Evolutionary conservation across 768 basidiomycete genomes (phyloP), one percentile per base, ranked within the genome.

Genomic region (Calocybe indica): DNA sequence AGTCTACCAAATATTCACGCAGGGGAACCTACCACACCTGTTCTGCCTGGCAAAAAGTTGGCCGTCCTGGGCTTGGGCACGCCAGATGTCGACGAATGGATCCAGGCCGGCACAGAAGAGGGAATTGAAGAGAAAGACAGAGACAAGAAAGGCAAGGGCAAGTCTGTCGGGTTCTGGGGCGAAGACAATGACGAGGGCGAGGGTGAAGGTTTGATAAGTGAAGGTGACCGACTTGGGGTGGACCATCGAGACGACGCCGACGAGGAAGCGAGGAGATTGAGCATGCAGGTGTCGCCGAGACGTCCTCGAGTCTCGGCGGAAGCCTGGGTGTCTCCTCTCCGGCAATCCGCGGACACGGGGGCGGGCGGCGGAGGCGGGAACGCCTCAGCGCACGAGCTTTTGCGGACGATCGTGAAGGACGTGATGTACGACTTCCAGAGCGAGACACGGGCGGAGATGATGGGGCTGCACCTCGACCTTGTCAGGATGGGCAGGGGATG

Each of bases 371-470:
- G 58, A n/a, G 58, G 55, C 28, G 55, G 51, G 22, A 22, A 22
- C 22, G 22, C 22, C 30, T 57, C 66, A 5, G 74, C 79, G 11
- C 80, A 85, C 42, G 81, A 83, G 36, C 69, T 88, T 28, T 61
- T 89, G 50, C 76, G 79, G 46, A 72, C 72, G 15, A 78, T 87
- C 46, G 76, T 89, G 44, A 73, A 75, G 39, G 86, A 88, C 46
- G 82, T 80, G 49, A 79, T 89, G 79, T 78, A 73, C 52, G 87
- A 89, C 52, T 84, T 79, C 57, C 83, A 82, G 59, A 70, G 73
- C 52, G 85, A 88, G 60, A 81, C 78, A 15, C 74, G 76, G 56
- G 71, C 76, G n/a, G 82, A 88, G 70, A 78, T 88, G 74, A 74
- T 77, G 60, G 85, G 83, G 2, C 65, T 89, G 47, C 88, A 90